Conservation (phyloP, 2,329 filamentous ascomycete species). For the Diaporthe sp. region DNA sequence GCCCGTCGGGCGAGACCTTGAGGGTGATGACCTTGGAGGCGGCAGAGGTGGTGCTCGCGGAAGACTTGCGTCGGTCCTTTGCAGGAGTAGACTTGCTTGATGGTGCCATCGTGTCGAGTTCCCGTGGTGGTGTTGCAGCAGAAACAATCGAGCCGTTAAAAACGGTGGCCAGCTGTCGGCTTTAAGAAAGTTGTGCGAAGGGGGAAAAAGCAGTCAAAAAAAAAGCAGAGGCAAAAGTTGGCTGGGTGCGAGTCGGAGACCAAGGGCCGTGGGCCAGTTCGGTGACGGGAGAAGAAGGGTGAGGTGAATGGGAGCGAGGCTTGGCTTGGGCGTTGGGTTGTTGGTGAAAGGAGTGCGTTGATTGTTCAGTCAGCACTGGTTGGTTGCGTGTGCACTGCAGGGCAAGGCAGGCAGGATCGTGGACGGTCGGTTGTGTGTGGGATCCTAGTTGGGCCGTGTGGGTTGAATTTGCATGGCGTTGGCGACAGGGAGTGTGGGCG, state of each 20-base stretch:
- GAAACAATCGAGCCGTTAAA: constrained; percentile 5
- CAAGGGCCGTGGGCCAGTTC: constrained; percentile 3
- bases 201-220: background rate
- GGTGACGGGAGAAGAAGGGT: constrained; percentile 17
- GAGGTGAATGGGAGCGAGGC: constrained; percentile 7
- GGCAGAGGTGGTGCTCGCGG: constrained; percentile 40
- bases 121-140: constrained; percentile 23
- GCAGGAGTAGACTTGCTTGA: constrained; percentile 47
- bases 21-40: constrained; percentile 58
- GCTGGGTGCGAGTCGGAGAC: constrained; percentile 13
- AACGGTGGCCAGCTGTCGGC: background rate
- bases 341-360: background rate
- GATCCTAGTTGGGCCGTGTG: constrained; percentile 19
- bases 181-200: background rate
- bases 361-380: constrained; percentile 24
- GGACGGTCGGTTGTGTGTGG: constrained; percentile 2
- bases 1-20: constrained; percentile 59
- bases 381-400: constrained; percentile 21
- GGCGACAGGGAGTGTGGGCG: constrained; percentile 37
- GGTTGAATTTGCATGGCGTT: constrained; percentile 30
- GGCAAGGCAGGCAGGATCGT: constrained; percentile 24
- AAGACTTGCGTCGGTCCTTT: constrained; percentile 58
- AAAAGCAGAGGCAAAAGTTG: background rate
- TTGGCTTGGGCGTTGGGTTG: constrained; percentile 7
- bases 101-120: constrained; percentile 46